Conservation (phyloP, 1,284 basidiomycete species). For the Cryptococcus sp. region DNA sequence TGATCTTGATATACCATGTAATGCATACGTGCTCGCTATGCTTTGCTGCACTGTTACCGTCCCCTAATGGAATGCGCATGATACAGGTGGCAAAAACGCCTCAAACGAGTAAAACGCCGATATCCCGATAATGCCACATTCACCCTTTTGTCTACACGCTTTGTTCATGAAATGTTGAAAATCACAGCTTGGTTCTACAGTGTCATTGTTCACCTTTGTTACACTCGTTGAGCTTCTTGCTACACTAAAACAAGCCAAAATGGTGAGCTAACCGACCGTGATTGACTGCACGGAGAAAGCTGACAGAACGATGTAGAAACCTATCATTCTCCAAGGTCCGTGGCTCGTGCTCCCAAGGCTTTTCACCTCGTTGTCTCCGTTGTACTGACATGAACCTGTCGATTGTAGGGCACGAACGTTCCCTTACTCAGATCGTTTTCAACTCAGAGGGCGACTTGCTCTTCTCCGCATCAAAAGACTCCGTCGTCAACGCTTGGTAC, state of each 20-base stretch:
- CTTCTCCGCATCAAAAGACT: slow-evolving; percentile 95
- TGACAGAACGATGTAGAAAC: slow-evolving; percentile 40
- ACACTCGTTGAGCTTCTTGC: no score
- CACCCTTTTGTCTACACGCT: background rate
- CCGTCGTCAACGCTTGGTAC: slow-evolving; percentile 94
- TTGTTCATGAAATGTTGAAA: slow-evolving; percentile 5
- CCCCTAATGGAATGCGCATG: background rate
- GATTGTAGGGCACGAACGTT: slow-evolving; percentile 88
- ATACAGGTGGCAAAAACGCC: background rate
- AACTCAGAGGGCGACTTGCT: slow-evolving; percentile 95
- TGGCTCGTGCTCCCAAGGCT: background rate
- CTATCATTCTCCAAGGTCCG: slow-evolving; percentile 52
- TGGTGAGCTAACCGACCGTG: slow-evolving; percentile 12
- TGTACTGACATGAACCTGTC: background rate
- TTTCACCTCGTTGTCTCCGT: background rate
- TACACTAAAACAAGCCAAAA: slow-evolving; percentile 5
- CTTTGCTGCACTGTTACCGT: background rate
- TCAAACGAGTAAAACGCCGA: slow-evolving; percentile 12
- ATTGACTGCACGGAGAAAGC: background rate
- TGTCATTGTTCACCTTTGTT: background rate
- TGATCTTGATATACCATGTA: background rate
- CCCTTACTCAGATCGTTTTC: slow-evolving; percentile 95
- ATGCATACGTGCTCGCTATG: background rate
- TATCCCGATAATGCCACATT: slow-evolving; percentile 22
- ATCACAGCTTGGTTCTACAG: background rate